Conservation (phyloP, 805 yeast species). For the Candida takata region DNA sequence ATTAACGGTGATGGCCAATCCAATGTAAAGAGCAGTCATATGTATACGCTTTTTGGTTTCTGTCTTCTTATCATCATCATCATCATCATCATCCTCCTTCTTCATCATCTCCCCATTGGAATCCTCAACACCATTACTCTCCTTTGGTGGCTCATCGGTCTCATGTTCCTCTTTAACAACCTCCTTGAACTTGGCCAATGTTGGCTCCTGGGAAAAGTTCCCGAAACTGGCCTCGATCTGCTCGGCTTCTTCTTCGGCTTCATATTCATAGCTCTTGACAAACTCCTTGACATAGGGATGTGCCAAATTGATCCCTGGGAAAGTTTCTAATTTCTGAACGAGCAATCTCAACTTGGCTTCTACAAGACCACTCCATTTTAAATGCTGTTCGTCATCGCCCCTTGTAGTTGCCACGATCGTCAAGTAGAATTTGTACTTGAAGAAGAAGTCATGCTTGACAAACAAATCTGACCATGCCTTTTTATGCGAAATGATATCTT, state of each 20-base stretch:
- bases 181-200: constrained; percentile 27
- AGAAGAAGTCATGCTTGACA: constrained; percentile 74
- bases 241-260: constrained; percentile 47
- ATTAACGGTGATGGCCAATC: constrained; percentile 43
- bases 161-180: constrained; percentile 29
- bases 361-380: constrained; percentile 88
- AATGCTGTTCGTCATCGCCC: constrained; percentile 72
- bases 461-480: constrained; percentile 72
- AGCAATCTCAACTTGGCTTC: constrained; percentile 79
- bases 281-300: constrained; percentile 87
- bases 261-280: constrained; percentile 43
- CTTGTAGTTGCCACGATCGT: constrained; percentile 74
- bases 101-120: not conserved
- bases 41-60: constrained; percentile 35
- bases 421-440: constrained; percentile 76
- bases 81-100: too few relatives aligned
- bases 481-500: constrained; percentile 56
- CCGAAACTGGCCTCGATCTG: constrained; percentile 59
- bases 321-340: constrained; percentile 75
- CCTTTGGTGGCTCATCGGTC: constrained; percentile 25
- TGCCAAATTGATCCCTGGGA: constrained; percentile 71
- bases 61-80: not conserved
- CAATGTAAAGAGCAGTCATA: constrained; percentile 74
- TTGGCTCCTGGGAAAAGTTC: constrained; percentile 45
- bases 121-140: not conserved